phyloP scores from a whole-genome alignment of 2,329 filamentous ascomycete species.

The Alternaria alternata region DNA sequence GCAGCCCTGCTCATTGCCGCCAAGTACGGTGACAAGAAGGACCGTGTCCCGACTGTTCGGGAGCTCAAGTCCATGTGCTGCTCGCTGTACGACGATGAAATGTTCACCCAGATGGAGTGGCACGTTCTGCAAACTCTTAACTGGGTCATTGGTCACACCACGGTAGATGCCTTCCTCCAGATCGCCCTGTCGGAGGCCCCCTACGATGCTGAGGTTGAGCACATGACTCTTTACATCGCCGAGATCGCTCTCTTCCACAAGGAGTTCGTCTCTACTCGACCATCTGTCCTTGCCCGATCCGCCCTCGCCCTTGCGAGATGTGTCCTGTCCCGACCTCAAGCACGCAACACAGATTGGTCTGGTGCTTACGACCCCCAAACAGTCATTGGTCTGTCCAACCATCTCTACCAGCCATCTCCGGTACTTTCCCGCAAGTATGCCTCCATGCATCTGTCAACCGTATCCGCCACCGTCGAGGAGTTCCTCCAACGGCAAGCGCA shows the following conservation, averaged over 20 bases:
- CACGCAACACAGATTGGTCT: slow-evolving; percentile 78
- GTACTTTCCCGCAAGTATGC: slow-evolving; percentile 74
- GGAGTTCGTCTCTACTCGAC: slow-evolving; percentile 92
- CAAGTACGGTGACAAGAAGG: slow-evolving; percentile 99
- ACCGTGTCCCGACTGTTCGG: slow-evolving; percentile 94
- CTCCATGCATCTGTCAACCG: slow-evolving; percentile 69
- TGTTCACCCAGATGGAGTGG: slow-evolving; percentile 99
- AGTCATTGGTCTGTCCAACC: slow-evolving; percentile 69
- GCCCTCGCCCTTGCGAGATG: slow-evolving; percentile 86
- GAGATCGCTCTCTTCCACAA: slow-evolving; percentile 97
- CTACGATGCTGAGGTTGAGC: slow-evolving; percentile 86
- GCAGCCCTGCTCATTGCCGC: slow-evolving; percentile 94
- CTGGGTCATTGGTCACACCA: slow-evolving; percentile 95
- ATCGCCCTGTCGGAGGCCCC: slow-evolving; percentile 78
- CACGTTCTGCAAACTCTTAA: slow-evolving; percentile 97
- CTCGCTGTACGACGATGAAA: slow-evolving; percentile 96
- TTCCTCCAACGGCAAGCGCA: slow-evolving; percentile 69
- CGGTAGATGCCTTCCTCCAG: slow-evolving; percentile 92
- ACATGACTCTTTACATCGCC: slow-evolving; percentile 92
- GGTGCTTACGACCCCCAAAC: slow-evolving; percentile 74
- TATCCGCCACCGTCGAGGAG: slow-evolving; percentile 69
- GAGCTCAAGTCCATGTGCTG: slow-evolving; percentile 99
- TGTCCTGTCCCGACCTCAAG: slow-evolving; percentile 81
- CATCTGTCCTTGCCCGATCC: slow-evolving; percentile 88
- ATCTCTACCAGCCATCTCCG: slow-evolving; percentile 71